Evolutionary conservation across 1,284 basidiomycete species (phyloP), one percentile per base, ranked within the genome.

Genomic region (Schizophyllum commune): DNA sequence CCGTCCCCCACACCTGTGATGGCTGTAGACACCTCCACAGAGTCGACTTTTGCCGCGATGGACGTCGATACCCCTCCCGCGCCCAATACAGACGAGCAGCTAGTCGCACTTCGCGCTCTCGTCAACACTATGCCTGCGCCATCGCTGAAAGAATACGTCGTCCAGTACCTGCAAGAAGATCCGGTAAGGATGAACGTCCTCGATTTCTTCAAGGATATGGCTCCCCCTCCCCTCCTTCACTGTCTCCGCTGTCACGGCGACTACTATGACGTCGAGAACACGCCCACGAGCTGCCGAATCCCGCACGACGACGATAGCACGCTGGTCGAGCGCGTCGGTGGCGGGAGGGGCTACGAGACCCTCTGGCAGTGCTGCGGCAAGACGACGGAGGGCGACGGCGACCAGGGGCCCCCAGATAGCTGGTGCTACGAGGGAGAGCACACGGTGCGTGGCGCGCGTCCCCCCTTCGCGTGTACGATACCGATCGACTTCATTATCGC

Each of bases 381-480:
- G 68, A 84, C 81, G 0, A 83, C 84, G 9, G 83, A 89, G 55
- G 89, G 89, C 1, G 83, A 88, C 65, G 89, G 89, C 0, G 86
- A 88, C 64, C 85, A 86, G 73, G 89, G 89, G 0, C 89, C 89
- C 1, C 89, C 89, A 1, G 88, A 91, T 69, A 89, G 89, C 0
- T 91, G 87, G 88, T 91, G 89, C 67, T 91, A 89, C 65, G 88
- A 91, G 71, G 89, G 89, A 4, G 81, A 79, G 68, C 89, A 91
- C 69, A 91, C 89, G 9, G 88, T 88, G 61, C 63, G 83, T 77
- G 51, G 53, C 57, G 32, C 15, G 56, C 19, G 53, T 61, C 63
- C 54, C 54, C 62, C 57, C 58, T 34, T 56, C 20, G 52, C 57
- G 22, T 57, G 51, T 39, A 61, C 15, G 39, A 55, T 58, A 22